Evolutionary conservation across 2,329 filamentous ascomycete species (phyloP), one percentile per base, ranked within the genome.

Genomic region (Orbilia javanica): DNA sequence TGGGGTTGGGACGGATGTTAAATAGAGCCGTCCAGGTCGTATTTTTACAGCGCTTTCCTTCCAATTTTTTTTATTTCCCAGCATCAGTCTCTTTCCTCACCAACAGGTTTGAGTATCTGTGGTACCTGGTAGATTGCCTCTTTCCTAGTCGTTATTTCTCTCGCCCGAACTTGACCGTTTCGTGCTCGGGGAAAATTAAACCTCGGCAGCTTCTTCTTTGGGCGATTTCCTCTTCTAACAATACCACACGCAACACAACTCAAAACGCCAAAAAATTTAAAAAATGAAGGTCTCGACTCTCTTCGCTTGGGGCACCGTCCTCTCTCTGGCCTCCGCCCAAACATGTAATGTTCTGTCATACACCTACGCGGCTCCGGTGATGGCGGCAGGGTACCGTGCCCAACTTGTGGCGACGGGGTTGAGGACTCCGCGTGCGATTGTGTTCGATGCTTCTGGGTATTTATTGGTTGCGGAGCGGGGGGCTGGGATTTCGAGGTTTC

Each of bases 391-490:
- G 31, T 88, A 86, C 85, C 82, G 84, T 4, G 85, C 84, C 15
- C 84, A 85, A 74, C 83, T 88, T 1, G 81, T 87, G 22, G 85
- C 84, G 44, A 84, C 83, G 27, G 84, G 84, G 15, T 81, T 87
- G 57, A 83, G 80, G 3, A 83, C 82, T 10, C 87, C 87, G 1
- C 84, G 87, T 11, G 83, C 84, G 55, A 84, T 88, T 62, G 81
- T 85, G 4, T 86, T 88, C 69, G 87, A 88, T 79, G 80, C 75
- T 3, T 82, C 83, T 36, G 86, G 86, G 3, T 85, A 83, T 2
- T 82, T 88, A 13, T 82, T 88, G 1, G 84, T 88, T 15, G 82
- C 88, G 46, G 85, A 87, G 64, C 80, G 83, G 0, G 84, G 85
- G 6, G 82, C 80, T 1, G 87, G 87, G 1, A 83, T 88, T 36